Conservation (phyloP, 495 filamentous ascomycete genomes). For the Lasiosphaeria miniovina region DNA sequence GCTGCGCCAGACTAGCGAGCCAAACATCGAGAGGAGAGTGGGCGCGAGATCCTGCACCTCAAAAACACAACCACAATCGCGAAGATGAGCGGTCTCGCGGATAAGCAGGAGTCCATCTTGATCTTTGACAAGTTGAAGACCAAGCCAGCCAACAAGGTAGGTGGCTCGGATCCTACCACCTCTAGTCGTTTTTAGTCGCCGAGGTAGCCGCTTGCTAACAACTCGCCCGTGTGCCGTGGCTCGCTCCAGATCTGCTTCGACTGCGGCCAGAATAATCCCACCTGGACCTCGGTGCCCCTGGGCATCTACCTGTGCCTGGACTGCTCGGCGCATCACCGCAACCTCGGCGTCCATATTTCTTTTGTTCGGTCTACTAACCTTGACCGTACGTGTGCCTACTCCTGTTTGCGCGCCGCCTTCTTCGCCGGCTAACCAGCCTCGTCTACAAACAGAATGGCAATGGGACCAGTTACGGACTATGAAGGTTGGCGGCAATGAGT, state of each 20-base stretch:
- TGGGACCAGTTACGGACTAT: conserved; percentile 97
- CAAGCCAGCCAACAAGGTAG: conserved; percentile 90
- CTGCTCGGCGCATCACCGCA: conserved; percentile 89
- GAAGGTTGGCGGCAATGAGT: conserved; percentile 98
- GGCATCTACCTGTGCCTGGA: conserved; percentile 98
- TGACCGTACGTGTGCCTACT: conserved; percentile 67
- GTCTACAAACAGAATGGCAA: conserved; percentile 76
- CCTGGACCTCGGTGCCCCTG: conserved; percentile 95
- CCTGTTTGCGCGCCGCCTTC: not conserved
- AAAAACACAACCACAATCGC: conserved; percentile 8
- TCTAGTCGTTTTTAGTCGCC: not conserved
- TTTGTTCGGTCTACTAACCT: conserved; percentile 98
- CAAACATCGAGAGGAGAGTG: not conserved
- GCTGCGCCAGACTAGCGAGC: not conserved
- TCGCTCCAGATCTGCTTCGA: conserved; percentile 83
- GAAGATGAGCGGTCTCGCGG: conserved; percentile 76
- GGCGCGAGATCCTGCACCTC: too few relatives aligned
- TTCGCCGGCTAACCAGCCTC: not conserved
- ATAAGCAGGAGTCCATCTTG: conserved; percentile 92
- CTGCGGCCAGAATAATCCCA: conserved; percentile 93
- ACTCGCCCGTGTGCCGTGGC: not conserved
- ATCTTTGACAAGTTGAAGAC: conserved; percentile 97
- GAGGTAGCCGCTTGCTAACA: conserved; percentile 3
- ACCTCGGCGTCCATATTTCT: conserved; percentile 90
- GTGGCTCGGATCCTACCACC: conserved; percentile 14